phyloP scores from a whole-genome alignment of 2,329 filamentous ascomycete genomes.

The Talaromyces verruculosus region DNA sequence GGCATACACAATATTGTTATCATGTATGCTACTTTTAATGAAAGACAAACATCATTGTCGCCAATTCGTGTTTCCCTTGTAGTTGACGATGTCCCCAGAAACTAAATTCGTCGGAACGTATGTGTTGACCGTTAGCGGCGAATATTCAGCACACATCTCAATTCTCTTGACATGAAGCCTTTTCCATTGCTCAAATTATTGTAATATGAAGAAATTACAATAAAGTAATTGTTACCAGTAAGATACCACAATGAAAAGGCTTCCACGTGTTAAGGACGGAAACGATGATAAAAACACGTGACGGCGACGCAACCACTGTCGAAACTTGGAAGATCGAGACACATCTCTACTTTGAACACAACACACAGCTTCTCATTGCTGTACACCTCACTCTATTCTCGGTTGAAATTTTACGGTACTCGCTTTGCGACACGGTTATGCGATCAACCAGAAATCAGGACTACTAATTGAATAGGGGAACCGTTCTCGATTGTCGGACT shows the following conservation, averaged over 20 bases:
- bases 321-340: conserved; percentile 1
- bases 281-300: conserved; percentile 10
- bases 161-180: not conserved
- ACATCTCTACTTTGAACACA: not conserved
- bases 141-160: not conserved
- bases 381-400: not conserved
- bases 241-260: not conserved
- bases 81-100: not conserved
- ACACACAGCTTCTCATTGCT: not conserved
- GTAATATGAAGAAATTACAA: not conserved
- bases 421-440: not conserved
- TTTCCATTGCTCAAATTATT: not conserved
- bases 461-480: not conserved
- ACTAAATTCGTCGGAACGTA: not conserved
- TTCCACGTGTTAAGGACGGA: not conserved
- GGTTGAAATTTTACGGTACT: not conserved
- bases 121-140: not conserved
- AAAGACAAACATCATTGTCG: not conserved
- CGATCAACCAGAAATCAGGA: not conserved
- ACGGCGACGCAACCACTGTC: not conserved
- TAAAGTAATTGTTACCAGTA: not conserved
- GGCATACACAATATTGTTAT: not conserved
- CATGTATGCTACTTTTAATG: not conserved
- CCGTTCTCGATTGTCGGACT: not conserved
- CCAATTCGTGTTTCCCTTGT: not conserved